These are phyloP conservation scores for Magnusiomyces tetraspermus DNA, from an alignment of 1,139 yeast species.

Conservation along the genomic window DNA sequence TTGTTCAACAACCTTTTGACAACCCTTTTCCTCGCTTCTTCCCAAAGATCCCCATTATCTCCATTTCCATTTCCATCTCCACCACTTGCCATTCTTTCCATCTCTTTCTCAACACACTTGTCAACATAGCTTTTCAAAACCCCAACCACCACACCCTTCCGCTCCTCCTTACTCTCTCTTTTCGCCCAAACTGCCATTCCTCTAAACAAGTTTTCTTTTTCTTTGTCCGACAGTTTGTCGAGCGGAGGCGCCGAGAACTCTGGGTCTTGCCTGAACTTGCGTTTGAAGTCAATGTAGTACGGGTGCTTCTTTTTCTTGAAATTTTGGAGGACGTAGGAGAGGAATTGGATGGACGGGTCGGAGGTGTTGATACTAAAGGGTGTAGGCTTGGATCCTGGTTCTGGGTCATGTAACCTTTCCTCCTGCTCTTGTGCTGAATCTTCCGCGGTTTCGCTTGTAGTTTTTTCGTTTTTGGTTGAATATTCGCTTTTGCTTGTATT, in stretches of 20 bases:
- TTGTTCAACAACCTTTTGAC: neutral
- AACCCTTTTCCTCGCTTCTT: neutral
- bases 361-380: neutral
- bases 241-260: constrained; percentile 21
- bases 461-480: too few relatives aligned
- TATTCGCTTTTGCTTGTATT: neutral
- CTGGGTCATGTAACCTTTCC: neutral
- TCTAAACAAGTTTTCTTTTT: constrained; percentile 36
- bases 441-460: neutral
- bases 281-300: constrained; percentile 42
- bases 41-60: neutral
- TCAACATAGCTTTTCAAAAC: neutral
- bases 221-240: constrained; percentile 32
- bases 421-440: neutral
- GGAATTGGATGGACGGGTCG: constrained; percentile 25
- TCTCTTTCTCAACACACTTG: neutral
- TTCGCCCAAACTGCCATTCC: constrained; percentile 24
- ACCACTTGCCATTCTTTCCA: too few relatives aligned
- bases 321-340: constrained; percentile 29
- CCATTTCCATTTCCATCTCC: too few relatives aligned
- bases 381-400: neutral
- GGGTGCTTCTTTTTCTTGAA: constrained; percentile 26
- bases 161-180: constrained; percentile 11
- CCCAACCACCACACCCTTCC: neutral
- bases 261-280: constrained; percentile 30